Conservation (phyloP, 805 yeast species). For the Yarrowia sp. region DNA sequence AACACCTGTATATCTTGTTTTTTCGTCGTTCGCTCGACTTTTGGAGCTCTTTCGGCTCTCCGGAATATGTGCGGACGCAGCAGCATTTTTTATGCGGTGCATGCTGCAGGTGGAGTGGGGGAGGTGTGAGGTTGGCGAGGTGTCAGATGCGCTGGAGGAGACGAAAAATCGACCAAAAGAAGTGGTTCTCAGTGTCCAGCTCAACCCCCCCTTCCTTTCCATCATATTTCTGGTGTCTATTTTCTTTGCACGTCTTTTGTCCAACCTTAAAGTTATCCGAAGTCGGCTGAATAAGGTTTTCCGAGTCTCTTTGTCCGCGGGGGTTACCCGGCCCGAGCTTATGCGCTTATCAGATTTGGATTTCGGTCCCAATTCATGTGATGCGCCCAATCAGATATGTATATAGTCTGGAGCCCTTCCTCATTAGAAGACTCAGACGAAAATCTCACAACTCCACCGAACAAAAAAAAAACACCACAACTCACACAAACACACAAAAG, state of each 20-base stretch:
- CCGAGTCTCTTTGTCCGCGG: not conserved
- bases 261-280: slow-evolving; percentile 6
- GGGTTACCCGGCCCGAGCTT: slow-evolving; percentile 22
- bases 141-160: not conserved
- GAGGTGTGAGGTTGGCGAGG: not conserved
- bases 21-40: not conserved
- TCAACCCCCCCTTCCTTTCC: no score
- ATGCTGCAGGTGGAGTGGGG: slow-evolving; percentile 3
- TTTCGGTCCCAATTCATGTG: slow-evolving; percentile 30
- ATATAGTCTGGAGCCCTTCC: not conserved
- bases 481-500: not conserved
- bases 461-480: not conserved
- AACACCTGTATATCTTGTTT: no score
- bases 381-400: slow-evolving; percentile 35
- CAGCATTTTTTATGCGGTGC: slow-evolving; percentile 6
- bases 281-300: not conserved
- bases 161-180: not conserved
- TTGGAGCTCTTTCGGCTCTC: not conserved
- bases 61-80: slow-evolving; percentile 15
- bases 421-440: slow-evolving; percentile 8
- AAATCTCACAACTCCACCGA: not conserved
- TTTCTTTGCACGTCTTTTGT: no score
- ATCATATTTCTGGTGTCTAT: no score
- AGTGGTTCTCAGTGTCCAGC: no score
- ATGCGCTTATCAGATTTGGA: slow-evolving; percentile 39